Conservation (phyloP, 2,329 filamentous ascomycete genomes). For the Ophiostoma australiae region DNA sequence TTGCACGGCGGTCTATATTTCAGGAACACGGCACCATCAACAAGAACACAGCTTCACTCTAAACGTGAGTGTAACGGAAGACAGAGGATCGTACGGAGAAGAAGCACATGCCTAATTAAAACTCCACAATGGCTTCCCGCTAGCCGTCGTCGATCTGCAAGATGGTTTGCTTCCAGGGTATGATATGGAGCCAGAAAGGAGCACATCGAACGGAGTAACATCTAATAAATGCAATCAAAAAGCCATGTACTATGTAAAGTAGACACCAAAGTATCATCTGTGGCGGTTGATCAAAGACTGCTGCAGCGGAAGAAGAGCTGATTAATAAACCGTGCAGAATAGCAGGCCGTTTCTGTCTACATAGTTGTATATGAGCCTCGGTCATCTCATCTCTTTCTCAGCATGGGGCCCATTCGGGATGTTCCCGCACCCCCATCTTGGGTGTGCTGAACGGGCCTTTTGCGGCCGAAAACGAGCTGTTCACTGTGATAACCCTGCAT, state of each 20-base stretch:
- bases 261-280: too few relatives aligned
- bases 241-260: too few relatives aligned
- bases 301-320: too few relatives aligned
- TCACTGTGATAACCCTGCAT: background rate
- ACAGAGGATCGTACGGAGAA: background rate
- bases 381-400: background rate
- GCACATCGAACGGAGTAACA: too few relatives aligned
- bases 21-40: background rate
- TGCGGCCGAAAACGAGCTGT: background rate
- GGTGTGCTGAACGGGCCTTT: conserved; percentile 10
- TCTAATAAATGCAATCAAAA: too few relatives aligned
- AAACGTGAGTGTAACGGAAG: background rate
- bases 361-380: too few relatives aligned
- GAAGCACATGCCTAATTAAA: background rate
- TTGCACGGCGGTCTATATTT: too few relatives aligned
- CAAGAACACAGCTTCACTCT: background rate
- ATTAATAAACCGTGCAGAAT: background rate
- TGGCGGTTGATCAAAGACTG: too few relatives aligned
- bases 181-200: too few relatives aligned
- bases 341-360: background rate
- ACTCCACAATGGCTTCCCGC: background rate
- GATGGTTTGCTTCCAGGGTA: too few relatives aligned
- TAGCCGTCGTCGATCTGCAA: background rate
- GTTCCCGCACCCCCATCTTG: background rate
- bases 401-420: background rate